Percentiles rank a stretch among this genome's conserved stretches.
phyloP scores from a whole-genome alignment of 768 basidiomycete species.

The Epithele typhae region DNA sequence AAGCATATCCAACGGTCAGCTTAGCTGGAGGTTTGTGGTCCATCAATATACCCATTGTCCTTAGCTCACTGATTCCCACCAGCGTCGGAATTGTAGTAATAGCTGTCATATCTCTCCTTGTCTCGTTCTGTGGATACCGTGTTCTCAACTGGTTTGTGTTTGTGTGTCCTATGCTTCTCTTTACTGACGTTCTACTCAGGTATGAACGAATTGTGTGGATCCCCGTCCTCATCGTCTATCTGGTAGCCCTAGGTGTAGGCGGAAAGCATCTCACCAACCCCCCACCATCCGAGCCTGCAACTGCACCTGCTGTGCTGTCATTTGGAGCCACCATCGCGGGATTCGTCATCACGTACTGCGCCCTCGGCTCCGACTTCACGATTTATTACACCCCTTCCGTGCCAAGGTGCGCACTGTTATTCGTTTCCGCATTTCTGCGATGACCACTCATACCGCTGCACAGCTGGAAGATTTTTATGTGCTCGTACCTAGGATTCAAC shows the following conservation, averaged over 20 bases:
- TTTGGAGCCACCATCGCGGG: conserved; percentile 72
- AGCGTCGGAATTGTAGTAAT: conserved; percentile 85
- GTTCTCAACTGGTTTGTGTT: conserved; percentile 56
- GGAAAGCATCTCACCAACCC: conserved; percentile 60
- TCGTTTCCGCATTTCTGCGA: neutral
- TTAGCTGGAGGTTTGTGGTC: conserved; percentile 46
- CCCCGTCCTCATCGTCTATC: conserved; percentile 68
- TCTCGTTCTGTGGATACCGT: conserved; percentile 65
- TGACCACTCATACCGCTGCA: neutral
- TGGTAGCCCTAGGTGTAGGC: conserved; percentile 69
- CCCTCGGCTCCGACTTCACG: conserved; percentile 69
- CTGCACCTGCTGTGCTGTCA: conserved; percentile 49
- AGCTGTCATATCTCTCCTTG: conserved; percentile 57
- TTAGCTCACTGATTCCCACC: neutral
- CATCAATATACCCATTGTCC: neutral
- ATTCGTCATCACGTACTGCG: conserved; percentile 61
- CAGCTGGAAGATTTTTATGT: conserved; percentile 59
- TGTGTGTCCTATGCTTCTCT: neutral
- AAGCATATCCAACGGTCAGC: conserved; percentile 40
- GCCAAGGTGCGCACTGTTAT: conserved; percentile 40
- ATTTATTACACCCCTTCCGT: conserved; percentile 60
- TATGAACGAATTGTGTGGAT: conserved; percentile 78
- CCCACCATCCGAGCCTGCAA: conserved; percentile 47
- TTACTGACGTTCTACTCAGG: conserved; percentile 31
- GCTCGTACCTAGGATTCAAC: conserved; percentile 62